phyloP scores from a whole-genome alignment of 2,329 filamentous ascomycete genomes.

The Acarospora socialis region DNA sequence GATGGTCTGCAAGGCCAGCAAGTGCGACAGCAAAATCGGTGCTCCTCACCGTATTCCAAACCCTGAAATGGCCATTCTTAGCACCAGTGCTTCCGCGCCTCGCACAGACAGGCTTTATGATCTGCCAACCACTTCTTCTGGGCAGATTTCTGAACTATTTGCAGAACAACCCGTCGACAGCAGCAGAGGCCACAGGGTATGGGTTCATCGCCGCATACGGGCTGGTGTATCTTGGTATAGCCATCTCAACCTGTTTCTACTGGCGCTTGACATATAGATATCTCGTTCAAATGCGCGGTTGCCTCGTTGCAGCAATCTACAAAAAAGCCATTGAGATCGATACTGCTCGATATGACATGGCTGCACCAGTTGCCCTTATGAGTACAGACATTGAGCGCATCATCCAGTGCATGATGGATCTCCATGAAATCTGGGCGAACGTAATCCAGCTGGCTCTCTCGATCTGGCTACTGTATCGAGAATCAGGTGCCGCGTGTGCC shows the following conservation, averaged over 20 bases:
- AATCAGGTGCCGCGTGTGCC: slow-evolving; percentile 28
- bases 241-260: slow-evolving; percentile 11
- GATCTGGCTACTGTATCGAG: slow-evolving; percentile 27
- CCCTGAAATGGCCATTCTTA: slow-evolving; percentile 9
- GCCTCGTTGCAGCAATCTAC: slow-evolving; percentile 13
- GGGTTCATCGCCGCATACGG: slow-evolving; percentile 18
- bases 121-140: too few species aligned
- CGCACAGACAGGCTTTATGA: slow-evolving; percentile 11
- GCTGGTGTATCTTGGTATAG: slow-evolving; percentile 17
- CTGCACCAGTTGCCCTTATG: slow-evolving; percentile 30
- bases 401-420: slow-evolving; percentile 25
- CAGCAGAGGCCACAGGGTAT: too few species aligned
- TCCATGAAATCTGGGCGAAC: slow-evolving; percentile 34
- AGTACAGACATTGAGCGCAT: slow-evolving; percentile 33
- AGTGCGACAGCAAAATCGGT: too few species aligned
- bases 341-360: slow-evolving; percentile 22
- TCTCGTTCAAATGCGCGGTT: slow-evolving; percentile 12
- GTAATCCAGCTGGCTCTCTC: slow-evolving; percentile 31
- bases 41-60: too few species aligned
- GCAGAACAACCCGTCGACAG: too few species aligned
- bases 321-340: slow-evolving; percentile 17
- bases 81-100: slow-evolving; percentile 11
- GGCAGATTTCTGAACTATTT: too few species aligned
- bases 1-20: too few species aligned
- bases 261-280: slow-evolving; percentile 10